Evolutionary conservation across 192 early-diverging fungal species (phyloP).

Genomic region (Cladochytrium replicatum): DNA sequence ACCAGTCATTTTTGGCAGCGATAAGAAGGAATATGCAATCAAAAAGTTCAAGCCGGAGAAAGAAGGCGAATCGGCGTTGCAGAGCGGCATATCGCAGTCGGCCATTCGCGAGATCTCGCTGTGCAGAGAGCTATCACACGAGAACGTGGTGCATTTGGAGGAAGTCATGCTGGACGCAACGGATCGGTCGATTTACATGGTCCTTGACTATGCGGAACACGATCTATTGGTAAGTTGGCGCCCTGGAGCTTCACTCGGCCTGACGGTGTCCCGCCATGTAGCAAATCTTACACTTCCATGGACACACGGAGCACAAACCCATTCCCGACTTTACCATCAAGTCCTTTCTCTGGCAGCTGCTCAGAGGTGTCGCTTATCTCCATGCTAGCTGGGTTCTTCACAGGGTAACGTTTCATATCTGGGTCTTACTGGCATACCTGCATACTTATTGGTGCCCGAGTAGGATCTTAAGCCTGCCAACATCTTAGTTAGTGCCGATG

Average conservation of each 20-base stretch:
- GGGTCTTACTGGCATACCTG: constrained; percentile 2
- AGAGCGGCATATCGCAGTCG: constrained; percentile 83
- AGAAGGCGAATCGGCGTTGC: constrained; percentile 66
- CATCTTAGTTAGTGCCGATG: constrained; percentile 33
- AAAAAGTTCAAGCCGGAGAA: constrained; percentile 97
- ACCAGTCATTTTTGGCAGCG: background rate
- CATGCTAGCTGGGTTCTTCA: constrained; percentile 48
- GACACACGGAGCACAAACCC: constrained; percentile 64
- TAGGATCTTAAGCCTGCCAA: constrained; percentile 39
- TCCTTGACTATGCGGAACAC: constrained; percentile 95
- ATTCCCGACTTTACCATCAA: constrained; percentile 63
- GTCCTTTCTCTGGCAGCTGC: constrained; percentile 41
- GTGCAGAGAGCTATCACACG: constrained; percentile 81
- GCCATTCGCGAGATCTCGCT: constrained; percentile 90
- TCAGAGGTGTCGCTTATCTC: constrained; percentile 42
- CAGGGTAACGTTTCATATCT: constrained; percentile 10
- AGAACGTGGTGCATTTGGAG: constrained; percentile 76
- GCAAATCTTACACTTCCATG: constrained; percentile 87
- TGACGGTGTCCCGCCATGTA: constrained; percentile 21
- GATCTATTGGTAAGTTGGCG: constrained; percentile 60
- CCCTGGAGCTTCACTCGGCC: background rate
- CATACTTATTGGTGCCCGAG: background rate
- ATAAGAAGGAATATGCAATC: constrained; percentile 71
- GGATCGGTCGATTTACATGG: constrained; percentile 90
- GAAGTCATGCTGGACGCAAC: constrained; percentile 73